Percentiles rank a stretch among this genome's conserved stretches.
Evolutionary conservation across 257 asterid genomes (phyloP).

Genomic region (Fraxinus anomala): DNA sequence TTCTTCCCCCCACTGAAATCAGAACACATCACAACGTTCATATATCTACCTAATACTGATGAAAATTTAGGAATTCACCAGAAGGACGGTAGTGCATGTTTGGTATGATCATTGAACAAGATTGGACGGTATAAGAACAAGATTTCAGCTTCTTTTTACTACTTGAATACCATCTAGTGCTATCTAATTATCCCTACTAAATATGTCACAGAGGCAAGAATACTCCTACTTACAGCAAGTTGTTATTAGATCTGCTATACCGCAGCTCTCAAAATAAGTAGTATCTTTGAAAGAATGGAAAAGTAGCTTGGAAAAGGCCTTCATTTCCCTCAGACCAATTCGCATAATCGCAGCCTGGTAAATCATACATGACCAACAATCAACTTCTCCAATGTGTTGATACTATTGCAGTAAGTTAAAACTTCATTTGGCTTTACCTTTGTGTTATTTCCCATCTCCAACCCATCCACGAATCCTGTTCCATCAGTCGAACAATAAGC

Average conservation of each 20-base stretch:
- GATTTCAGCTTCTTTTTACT: background rate
- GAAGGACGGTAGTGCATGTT: background rate
- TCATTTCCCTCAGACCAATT: constrained; percentile 91
- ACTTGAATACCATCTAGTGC: background rate
- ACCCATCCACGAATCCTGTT: constrained; percentile 85
- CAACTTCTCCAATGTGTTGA: background rate
- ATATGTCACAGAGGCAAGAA: background rate
- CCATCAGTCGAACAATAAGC: constrained; percentile 5
- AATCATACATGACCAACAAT: constrained; percentile 13
- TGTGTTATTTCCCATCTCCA: constrained; percentile 94
- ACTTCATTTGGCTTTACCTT: constrained; percentile 49
- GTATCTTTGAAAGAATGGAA: constrained; percentile 85
- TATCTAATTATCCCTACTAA: background rate
- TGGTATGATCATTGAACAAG: background rate
- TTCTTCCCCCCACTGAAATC: constrained; percentile 85
- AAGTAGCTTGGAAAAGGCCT: constrained; percentile 80
- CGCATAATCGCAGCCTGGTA: constrained; percentile 93
- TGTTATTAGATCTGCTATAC: constrained; percentile 88
- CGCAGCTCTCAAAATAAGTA: constrained; percentile 96
- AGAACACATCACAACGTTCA: background rate
- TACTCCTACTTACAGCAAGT: constrained; percentile 73
- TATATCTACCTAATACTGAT: background rate
- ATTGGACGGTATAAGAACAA: background rate
- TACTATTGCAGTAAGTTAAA: background rate
- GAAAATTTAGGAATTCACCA: background rate